Evolutionary conservation across 192 early-diverging fungal genomes (phyloP), one percentile per base, ranked within the genome.

Genomic region (Rhizophagus clarus): DNA sequence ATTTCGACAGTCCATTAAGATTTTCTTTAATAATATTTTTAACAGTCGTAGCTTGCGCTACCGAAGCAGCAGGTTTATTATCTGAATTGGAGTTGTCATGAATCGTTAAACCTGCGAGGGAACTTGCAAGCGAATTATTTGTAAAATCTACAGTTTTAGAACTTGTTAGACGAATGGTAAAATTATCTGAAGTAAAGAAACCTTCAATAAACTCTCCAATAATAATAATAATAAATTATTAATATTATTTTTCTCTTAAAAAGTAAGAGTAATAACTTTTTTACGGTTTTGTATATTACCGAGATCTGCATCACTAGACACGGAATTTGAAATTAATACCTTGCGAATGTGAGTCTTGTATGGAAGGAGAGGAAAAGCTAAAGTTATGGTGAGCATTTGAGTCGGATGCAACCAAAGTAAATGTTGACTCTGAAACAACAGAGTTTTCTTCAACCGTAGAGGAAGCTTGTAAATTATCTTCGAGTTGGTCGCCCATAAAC

Each of bases 91-190:
- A 29, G 26, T 28, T 62, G 14, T 75, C 74, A 61, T 49, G 49
- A 34, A 75, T 75, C 40, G 74, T 34, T n/a, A 75, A 75, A 40
- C 31, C 31, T 61, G 74, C 51, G 32, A 75, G 31, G 26, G 74
- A 62, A 61, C 32, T 75, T 17, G 74, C 74, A 28, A 75, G 60
- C 6, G 60, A 61, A 61, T 75, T 75, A n/a, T 75, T 75, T 75
- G 49, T 61, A 62, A 75, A 75, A 32, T 75, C 71, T 51, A 72
- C 20, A 56, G 51, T 72, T 45, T 34, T 72, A 26, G 71, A 47
- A n/a, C 17, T 70, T 17, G 68, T 70, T 70, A 70, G 68, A 45
- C 45, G 24, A 51, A 74, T 60, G n/a, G 24, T 56, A 74, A 51
- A 74, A 74, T 74, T 60, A 31, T 74, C 72, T 74, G 49, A 74